phyloP scores from a whole-genome alignment of 2,329 filamentous ascomycete genomes.

The Colletotrichum tropicicola region DNA sequence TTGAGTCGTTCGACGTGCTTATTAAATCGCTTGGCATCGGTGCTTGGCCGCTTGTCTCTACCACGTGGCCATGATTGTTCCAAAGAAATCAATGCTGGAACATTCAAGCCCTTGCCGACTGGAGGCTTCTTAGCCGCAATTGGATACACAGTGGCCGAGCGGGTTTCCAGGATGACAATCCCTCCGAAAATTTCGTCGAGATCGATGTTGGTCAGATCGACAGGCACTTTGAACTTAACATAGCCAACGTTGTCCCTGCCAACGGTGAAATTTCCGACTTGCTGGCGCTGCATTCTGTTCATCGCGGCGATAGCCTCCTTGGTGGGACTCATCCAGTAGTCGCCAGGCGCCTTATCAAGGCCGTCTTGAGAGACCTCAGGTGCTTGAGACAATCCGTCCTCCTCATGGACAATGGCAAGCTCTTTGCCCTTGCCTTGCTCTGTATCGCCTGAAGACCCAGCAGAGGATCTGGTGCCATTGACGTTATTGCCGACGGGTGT shows the following conservation, averaged over 20 bases:
- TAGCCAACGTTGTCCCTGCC: slow-evolving; percentile 84
- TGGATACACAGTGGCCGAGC: slow-evolving; percentile 89
- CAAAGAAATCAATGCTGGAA: slow-evolving; percentile 86
- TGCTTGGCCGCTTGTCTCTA: slow-evolving; percentile 63
- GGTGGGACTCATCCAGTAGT: slow-evolving; percentile 88
- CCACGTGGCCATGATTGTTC: slow-evolving; percentile 92
- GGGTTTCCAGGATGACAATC: slow-evolving; percentile 79
- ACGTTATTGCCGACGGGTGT: background rate
- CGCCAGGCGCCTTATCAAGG: slow-evolving; percentile 67
- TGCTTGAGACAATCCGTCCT: slow-evolving; percentile 53
- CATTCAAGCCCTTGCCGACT: slow-evolving; percentile 88
- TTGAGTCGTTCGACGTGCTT: slow-evolving; percentile 87
- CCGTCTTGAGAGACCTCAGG: slow-evolving; percentile 36
- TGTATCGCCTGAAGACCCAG: slow-evolving; percentile 63
- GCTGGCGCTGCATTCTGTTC: slow-evolving; percentile 81
- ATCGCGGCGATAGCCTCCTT: slow-evolving; percentile 80
- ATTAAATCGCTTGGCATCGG: slow-evolving; percentile 70
- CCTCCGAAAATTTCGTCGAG: slow-evolving; percentile 81
- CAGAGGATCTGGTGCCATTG: slow-evolving; percentile 39
- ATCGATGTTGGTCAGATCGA: slow-evolving; percentile 83
- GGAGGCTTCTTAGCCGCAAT: slow-evolving; percentile 81
- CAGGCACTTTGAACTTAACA: slow-evolving; percentile 82
- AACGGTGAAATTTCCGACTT: slow-evolving; percentile 79
- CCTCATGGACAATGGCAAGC: slow-evolving; percentile 81
- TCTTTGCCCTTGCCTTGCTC: slow-evolving; percentile 79